phyloP scores from a whole-genome alignment of 108 stramenopile genomes.

The Fragilariopsis cylindrus region DNA sequence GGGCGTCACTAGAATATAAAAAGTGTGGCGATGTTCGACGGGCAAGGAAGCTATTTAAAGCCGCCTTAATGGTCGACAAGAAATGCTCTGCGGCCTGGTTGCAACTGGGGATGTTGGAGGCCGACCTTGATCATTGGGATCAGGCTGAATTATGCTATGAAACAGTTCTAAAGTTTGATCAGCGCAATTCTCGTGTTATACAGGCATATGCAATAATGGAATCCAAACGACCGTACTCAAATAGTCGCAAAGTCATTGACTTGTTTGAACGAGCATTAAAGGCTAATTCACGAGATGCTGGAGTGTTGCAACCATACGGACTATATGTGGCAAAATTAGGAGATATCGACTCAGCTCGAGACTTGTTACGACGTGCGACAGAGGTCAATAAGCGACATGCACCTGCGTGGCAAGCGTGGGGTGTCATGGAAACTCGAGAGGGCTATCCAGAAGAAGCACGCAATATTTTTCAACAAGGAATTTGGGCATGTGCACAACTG shows the following conservation, averaged over 20 bases:
- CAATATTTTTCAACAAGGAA: conserved; percentile 87
- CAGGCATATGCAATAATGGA: conserved; percentile 93
- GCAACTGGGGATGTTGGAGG: conserved; percentile 86
- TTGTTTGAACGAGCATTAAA: conserved; percentile 86
- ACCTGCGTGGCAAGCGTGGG: conserved; percentile 91
- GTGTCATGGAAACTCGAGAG: conserved; percentile 84
- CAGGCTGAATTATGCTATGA: conserved; percentile 79
- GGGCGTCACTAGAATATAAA: conserved; percentile 84
- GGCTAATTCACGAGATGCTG: conserved; percentile 81
- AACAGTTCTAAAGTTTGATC: conserved; percentile 75
- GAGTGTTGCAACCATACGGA: conserved; percentile 86
- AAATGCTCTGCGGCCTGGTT: conserved; percentile 77
- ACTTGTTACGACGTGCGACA: conserved; percentile 71
- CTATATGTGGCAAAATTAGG: conserved; percentile 83
- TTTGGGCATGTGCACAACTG: conserved; percentile 85
- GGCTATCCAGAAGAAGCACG: conserved; percentile 73
- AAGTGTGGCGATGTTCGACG: conserved; percentile 56
- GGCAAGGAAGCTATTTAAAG: conserved; percentile 62
- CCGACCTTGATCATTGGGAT: conserved; percentile 72
- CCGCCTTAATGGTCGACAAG: conserved; percentile 74
- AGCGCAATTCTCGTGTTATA: conserved; percentile 80
- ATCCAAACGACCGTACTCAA: conserved; percentile 70
- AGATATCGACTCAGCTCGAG: conserved; percentile 78
- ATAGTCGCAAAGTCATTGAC: conserved; percentile 76
- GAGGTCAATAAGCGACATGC: conserved; percentile 84